Base-by-base conservation (phyloP, 2,329 filamentous ascomycete species). In the Aspergillus oerlinghausenensis region DNA sequence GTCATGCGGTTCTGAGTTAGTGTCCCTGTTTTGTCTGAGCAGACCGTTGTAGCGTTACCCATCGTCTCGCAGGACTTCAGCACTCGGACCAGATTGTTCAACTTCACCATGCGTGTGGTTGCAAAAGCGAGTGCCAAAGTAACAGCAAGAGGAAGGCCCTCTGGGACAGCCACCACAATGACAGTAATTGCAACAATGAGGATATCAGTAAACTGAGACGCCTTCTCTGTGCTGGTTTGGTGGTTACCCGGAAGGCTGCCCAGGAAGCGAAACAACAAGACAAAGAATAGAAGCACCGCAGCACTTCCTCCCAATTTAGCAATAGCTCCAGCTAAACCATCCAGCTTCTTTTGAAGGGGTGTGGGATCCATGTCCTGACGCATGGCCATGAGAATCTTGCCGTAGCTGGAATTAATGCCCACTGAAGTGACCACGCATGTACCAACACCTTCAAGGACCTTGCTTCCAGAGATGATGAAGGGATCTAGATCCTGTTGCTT, bases 261-360 rank as follows among this genome's bases (percentile, higher is more conserved):
- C 8, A 94, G 78, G 69, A 96, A 97, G 66, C 91, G 84, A 76
- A 96, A 92, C 67, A 96, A 84, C 14, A 96, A 80, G 49, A 95
- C 88, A 49, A 93, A 80, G 75, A 97, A 96, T 49, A 96, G 80
- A 17, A 94, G 78, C 62, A 88, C 90, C 50, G 91, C 90, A 59
- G 84, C 79, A 49, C 74, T 75, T 63, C 87, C 84, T 51, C 9
- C 32, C 29, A 43, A 19, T 9, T 38, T 35, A 19, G 54, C 67
- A 42, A 68, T 61, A 51, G n/a, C 51, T 6, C 28, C 1, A 90
- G 73, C 88, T 88, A 38, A 90, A 77, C 72, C 89, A 89, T 56
- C 88, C 53, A 92, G 80, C 75, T 91, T 91, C 58, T 84, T 85
- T 72, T 92, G 88, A 21, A 92, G 80, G 10, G 88, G 88, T 0